Evolutionary conservation across 108 stramenopile species (phyloP), one percentile per base, ranked within the genome.

Genomic region (Poteriospumella lacustris): DNA sequence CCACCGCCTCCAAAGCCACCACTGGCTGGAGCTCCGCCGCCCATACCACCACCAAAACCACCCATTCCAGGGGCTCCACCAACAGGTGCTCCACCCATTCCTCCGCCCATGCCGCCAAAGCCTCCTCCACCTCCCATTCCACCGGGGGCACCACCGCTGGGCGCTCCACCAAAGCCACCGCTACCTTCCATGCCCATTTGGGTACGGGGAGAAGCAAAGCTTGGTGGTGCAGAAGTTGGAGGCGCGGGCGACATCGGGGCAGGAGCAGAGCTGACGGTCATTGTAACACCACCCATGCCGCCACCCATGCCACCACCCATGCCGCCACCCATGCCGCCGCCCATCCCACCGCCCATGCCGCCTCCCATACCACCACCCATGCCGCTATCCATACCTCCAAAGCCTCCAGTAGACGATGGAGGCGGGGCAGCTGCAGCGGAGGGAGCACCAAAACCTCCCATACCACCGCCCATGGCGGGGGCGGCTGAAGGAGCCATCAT

Each of bases 1-100:
- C n/a, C n/a, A n/a, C n/a, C n/a, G n/a, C n/a, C n/a, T n/a, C 44
- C 44, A 47, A 47, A 47, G 44, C 44, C 44, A 47, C 44, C 44
- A 47, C 9, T 15, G 9, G 44, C 44, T 3, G 44, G 44, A 47
- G 44, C 44, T 52, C 47, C 47, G 15, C 47, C 47, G 9, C 47
- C 47, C 47, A 52, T 52, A 52, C 15, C 47, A 9, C 47, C 47
- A 52, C 15, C 9, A 3, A 12, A 3, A 3, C 3, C 3, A 47
- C 9, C 44, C 9, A 15, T 15, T 12, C 44, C 44, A 47, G 15
- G 15, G 44, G 9, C 44, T 12, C 44, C 44, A 47, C 9, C 44
- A 3, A 15, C 44, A 15, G 44, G 44, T 47, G 44, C 44, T 12
- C 9, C 44, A 47, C 44, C 44, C 3, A 15, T 15, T 52, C 47